Conservation (phyloP, 192 early-diverging fungal genomes). For the Funneliformis geosporum region DNA sequence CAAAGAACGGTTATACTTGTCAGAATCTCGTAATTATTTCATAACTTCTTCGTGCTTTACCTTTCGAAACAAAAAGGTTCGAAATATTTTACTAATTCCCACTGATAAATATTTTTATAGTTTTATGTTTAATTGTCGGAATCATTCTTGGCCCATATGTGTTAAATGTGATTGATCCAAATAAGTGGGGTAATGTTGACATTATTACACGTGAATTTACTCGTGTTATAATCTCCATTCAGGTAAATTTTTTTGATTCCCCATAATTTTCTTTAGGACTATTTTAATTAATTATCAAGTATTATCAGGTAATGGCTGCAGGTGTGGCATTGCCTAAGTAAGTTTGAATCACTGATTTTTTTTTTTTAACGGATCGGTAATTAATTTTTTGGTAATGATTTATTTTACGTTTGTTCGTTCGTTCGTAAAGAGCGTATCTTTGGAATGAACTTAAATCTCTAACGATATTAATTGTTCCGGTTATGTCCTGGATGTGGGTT, state of each 20-base stretch:
- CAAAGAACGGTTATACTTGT: constrained; percentile 72
- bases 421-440: constrained; percentile 60
- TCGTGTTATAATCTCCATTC: constrained; percentile 77
- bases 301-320: constrained; percentile 71
- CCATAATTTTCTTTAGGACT: neutral
- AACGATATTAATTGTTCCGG: constrained; percentile 70
- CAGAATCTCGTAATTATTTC: constrained; percentile 65
- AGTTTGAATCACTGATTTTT: neutral
- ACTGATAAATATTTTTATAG: neutral
- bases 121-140: constrained; percentile 10
- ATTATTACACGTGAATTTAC: constrained; percentile 65
- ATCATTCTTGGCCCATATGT: neutral
- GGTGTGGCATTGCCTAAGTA: constrained; percentile 33
- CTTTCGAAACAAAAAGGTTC: too few species aligned
- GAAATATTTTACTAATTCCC: too few species aligned
- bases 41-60: neutral
- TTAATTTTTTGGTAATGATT: neutral
- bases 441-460: constrained; percentile 63
- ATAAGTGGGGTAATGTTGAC: constrained; percentile 40
- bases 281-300: constrained; percentile 1
- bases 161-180: neutral
- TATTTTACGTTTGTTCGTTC: neutral
- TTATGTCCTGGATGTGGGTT: constrained; percentile 85
- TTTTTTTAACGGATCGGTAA: neutral
- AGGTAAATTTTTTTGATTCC: constrained; percentile 37